phyloP scores from a whole-genome alignment of 345 rosid genomes.

The Kandelia obovata region DNA sequence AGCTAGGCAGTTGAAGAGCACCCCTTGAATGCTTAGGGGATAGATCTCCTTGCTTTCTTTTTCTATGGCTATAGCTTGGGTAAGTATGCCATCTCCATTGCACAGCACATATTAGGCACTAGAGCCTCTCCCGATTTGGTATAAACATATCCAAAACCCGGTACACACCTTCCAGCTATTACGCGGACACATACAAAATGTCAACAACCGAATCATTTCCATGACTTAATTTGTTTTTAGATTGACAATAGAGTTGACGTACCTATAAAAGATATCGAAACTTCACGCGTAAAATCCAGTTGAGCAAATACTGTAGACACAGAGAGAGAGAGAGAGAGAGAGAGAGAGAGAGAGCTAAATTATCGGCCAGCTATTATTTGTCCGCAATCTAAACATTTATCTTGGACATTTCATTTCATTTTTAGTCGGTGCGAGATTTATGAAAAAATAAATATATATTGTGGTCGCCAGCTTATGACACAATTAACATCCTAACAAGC shows the following conservation, averaged over 20 bases:
- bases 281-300: conserved; percentile 12
- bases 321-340: background rate
- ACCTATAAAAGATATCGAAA: conserved; percentile 22
- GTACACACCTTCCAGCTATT: conserved; percentile 7
- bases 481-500: too few relatives aligned
- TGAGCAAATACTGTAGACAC: background rate
- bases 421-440: too few relatives aligned
- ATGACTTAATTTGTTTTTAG: background rate
- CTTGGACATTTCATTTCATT: background rate
- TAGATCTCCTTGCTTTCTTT: background rate
- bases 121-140: background rate
- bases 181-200: conserved; percentile 40
- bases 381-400: background rate
- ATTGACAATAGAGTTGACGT: background rate
- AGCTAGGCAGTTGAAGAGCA: background rate
- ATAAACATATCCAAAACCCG: background rate
- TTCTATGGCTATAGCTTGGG: too few relatives aligned
- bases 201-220: conserved; percentile 49
- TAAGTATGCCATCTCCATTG: background rate
- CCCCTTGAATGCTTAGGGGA: background rate
- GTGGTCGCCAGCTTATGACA: too few relatives aligned
- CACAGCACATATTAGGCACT: background rate
- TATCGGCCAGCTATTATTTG: background rate
- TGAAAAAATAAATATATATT: too few relatives aligned
- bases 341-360: too few relatives aligned